Base-by-base conservation (phyloP, 495 filamentous ascomycete genomes). In the Penicillium argentinense region DNA sequence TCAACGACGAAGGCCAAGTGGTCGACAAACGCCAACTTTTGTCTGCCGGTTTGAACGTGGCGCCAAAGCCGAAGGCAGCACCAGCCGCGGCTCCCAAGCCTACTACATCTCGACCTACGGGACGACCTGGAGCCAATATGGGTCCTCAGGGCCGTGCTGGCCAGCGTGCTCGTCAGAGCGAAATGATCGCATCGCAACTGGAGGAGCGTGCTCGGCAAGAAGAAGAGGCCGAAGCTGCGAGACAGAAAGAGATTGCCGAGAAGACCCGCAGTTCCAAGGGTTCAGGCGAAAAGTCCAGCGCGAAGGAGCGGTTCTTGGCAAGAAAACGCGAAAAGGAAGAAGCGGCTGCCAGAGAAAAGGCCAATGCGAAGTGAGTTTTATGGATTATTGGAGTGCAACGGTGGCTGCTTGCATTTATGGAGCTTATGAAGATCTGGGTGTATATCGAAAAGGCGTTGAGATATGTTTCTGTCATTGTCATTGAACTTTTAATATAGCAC, bases 1-100 rank as follows among this genome's bases (percentile, higher is more conserved):
- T 95, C 54, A 97, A 97, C 56, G 93, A 97, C 51, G 93, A 97
- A 36, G 93, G 95, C 0, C 83, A 95, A 59, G 85, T 98, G 3
- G 87, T 95, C 14, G 93, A 98, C 59, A 97, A 96, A 74, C 79
- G 92, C 16, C 88, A 97, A 57, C 69, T 98, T 13, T 77, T 98
- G 11, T 84, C 79, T 37, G 92, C 91, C 9, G 93, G 93, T 32
- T 69, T 98, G 29, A 98, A 98, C 48, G 75, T 97, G 11, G 79
- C 76, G 14, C 73, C 83, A 6, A 86, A 83, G 53, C 74, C 79
- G 9, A 82, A 79, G 52, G 7, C 53, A 2, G 41, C 68, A 18
- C 45, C 68, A 17, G 56, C 73, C 23, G 63, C 66, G 39, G 51
- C 54, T 24, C 55, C 73, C 36, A 57, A 56, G 23, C 37, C 68